A percentile compares a stretch with the other conserved stretches of the same genome.
phyloP scores from a whole-genome alignment of 306 rosid genomes.

The Vicia sativa region DNA sequence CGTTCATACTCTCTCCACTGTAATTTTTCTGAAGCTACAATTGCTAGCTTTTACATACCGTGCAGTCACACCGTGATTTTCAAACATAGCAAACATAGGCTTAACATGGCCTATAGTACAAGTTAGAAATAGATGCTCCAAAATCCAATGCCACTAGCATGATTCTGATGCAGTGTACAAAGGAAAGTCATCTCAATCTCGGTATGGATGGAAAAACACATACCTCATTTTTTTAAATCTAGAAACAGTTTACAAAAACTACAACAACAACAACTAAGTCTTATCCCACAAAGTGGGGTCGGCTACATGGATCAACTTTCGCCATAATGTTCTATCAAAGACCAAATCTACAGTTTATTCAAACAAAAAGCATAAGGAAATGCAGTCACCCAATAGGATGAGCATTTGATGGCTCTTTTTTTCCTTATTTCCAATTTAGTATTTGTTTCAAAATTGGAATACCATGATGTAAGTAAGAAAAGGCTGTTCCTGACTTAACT shows the following conservation, averaged over 20 bases:
- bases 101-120: slow-evolving; percentile 16
- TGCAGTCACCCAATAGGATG: slow-evolving; percentile 8
- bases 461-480: not conserved
- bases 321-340: too few species aligned
- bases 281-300: too few species aligned
- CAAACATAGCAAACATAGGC: too few species aligned
- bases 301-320: too few species aligned
- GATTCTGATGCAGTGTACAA: slow-evolving; percentile 11
- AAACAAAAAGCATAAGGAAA: slow-evolving; percentile 24
- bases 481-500: slow-evolving; percentile 11
- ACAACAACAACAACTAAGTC: too few species aligned
- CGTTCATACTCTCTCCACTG: too few species aligned
- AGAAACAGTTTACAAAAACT: too few species aligned
- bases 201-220: slow-evolving; percentile 28
- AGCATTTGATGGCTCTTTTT: slow-evolving; percentile 9
- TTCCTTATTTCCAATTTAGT: slow-evolving; percentile 13
- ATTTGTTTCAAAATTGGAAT: slow-evolving; percentile 12
- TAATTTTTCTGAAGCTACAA: too few species aligned
- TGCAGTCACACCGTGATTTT: too few species aligned
- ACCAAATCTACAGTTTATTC: slow-evolving; percentile 18
- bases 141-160: slow-evolving; percentile 11
- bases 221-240: too few species aligned
- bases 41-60: too few species aligned
- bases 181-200: slow-evolving; percentile 15
- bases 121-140: slow-evolving; percentile 27